These are phyloP conservation scores for Conidiobolus coronatus DNA, from an alignment of 371 early-diverging fungal species.

Conservation along the genomic window DNA sequence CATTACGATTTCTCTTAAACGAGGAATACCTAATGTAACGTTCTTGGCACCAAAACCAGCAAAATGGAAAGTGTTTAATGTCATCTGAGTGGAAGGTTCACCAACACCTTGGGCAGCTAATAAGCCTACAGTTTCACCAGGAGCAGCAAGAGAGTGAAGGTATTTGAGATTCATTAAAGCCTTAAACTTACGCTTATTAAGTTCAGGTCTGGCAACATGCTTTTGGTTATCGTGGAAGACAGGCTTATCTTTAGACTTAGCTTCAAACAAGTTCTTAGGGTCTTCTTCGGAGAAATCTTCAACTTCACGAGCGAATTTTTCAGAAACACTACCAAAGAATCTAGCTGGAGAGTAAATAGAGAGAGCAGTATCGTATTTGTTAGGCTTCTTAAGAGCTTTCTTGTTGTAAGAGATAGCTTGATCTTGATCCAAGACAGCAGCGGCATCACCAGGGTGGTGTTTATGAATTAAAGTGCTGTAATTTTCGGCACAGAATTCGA, in stretches of 20 bases:
- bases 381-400: slow-evolving; percentile 52
- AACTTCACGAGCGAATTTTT: slow-evolving; percentile 41
- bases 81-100: slow-evolving; percentile 99
- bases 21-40: slow-evolving; percentile 99
- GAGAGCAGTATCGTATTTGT: slow-evolving; percentile 53
- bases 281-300: slow-evolving; percentile 39
- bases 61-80: slow-evolving; percentile 99
- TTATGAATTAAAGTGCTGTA: slow-evolving; percentile 55
- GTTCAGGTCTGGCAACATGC: slow-evolving; percentile 16
- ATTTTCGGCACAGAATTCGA: slow-evolving; percentile 87
- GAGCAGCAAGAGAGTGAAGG: slow-evolving; percentile 79
- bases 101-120: slow-evolving; percentile 98
- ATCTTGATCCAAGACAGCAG: slow-evolving; percentile 46
- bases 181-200: slow-evolving; percentile 49
- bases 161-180: slow-evolving; percentile 86
- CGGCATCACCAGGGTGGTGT: slow-evolving; percentile 49
- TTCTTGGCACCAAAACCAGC: slow-evolving; percentile 99
- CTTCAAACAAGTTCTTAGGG: slow-evolving; percentile 26
- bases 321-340: slow-evolving; percentile 77
- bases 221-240: not conserved
- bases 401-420: slow-evolving; percentile 53
- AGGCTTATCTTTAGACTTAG: not conserved
- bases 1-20: slow-evolving; percentile 99
- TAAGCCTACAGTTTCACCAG: slow-evolving; percentile 97
- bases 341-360: slow-evolving; percentile 59